phyloP scores from a whole-genome alignment of 805 yeast species.

The Wickerhamomyces xylosicus region DNA sequence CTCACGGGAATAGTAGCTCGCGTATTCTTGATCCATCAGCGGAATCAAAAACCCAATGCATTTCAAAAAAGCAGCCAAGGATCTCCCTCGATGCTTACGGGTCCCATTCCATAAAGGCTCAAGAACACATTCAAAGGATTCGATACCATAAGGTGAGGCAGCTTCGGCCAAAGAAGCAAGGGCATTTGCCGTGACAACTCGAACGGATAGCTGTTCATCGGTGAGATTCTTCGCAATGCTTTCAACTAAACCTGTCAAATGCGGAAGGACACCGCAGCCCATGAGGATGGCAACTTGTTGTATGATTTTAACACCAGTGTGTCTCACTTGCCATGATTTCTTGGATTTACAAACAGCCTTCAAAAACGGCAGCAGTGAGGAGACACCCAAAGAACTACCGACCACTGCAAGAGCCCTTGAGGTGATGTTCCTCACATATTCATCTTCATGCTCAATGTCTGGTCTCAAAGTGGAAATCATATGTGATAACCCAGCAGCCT shows the following conservation, averaged over 20 bases:
- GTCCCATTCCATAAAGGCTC: constrained; percentile 80
- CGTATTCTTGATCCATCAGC: constrained; percentile 76
- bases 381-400: constrained; percentile 70
- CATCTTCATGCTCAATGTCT: constrained; percentile 76
- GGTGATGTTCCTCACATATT: constrained; percentile 64
- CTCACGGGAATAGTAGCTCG: constrained; percentile 68
- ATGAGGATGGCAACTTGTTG: constrained; percentile 63
- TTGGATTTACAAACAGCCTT: constrained; percentile 70
- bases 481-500: constrained; percentile 72
- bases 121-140: constrained; percentile 58
- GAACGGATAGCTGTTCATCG: constrained; percentile 60
- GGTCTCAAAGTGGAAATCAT: constrained; percentile 75
- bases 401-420: constrained; percentile 78
- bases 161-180: constrained; percentile 71
- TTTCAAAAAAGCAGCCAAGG: constrained; percentile 63
- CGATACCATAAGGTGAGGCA: constrained; percentile 82
- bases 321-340: constrained; percentile 74
- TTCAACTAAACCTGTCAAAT: constrained; percentile 51
- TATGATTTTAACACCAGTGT: constrained; percentile 68
- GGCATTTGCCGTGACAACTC: constrained; percentile 64
- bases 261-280: constrained; percentile 72
- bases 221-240: constrained; percentile 47
- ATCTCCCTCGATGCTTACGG: constrained; percentile 64
- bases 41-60: constrained; percentile 78
- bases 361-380: constrained; percentile 64